These are phyloP conservation scores for Oryza glaberrima DNA, from an alignment of 176 grass and related monocot genomes.

Conservation along the genomic window DNA sequence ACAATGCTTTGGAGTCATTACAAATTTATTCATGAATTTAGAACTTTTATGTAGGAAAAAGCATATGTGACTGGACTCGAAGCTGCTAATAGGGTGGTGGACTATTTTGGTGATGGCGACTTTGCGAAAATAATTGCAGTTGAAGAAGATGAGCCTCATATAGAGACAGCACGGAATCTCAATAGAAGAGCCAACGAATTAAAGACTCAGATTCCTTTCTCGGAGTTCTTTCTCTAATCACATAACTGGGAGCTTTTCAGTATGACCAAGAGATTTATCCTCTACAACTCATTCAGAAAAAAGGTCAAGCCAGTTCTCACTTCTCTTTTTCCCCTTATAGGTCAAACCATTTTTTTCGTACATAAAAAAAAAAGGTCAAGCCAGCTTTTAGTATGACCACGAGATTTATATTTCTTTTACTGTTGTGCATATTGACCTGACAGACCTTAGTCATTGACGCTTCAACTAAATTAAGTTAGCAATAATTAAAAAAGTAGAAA, in stretches of 20 bases:
- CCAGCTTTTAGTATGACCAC: constrained; percentile 1
- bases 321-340: background rate
- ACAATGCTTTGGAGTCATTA: constrained; percentile 17
- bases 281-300: constrained; percentile 25
- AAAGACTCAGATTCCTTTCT: constrained; percentile 59
- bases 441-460: background rate
- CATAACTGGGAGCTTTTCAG: background rate
- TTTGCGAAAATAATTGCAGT: constrained; percentile 90
- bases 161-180: constrained; percentile 57
- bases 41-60: constrained; percentile 70
- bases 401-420: background rate
- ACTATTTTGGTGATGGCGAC: constrained; percentile 72
- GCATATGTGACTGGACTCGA: constrained; percentile 90
- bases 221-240: constrained; percentile 68
- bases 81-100: constrained; percentile 79
- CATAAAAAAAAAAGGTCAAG: constrained; percentile 14
- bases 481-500: background rate
- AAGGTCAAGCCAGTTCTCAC: constrained; percentile 32
- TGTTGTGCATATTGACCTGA: background rate
- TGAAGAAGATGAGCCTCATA: constrained; percentile 82
- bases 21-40: constrained; percentile 29
- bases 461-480: background rate
- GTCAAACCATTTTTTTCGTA: background rate
- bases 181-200: constrained; percentile 76
- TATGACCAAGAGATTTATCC: background rate